Evolutionary conservation across 352 stramenopile species (phyloP).

Genomic region (Phytophthora niederhauseri): DNA sequence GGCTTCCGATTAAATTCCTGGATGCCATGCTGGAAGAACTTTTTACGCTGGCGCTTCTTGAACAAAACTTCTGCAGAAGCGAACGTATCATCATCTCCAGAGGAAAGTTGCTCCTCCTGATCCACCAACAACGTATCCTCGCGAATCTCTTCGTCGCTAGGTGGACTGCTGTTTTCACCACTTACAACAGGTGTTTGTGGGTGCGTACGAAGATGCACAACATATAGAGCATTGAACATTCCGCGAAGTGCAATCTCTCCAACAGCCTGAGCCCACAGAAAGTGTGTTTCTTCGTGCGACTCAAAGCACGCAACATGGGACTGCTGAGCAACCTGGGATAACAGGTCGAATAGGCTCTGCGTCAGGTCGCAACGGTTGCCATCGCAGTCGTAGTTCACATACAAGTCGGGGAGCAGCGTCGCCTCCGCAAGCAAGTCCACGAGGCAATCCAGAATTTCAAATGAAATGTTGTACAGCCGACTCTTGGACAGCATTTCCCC

Average conservation of each 20-base stretch:
- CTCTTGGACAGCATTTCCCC: constrained; percentile 53
- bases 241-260: constrained; percentile 69
- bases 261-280: constrained; percentile 71
- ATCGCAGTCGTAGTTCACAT: constrained; percentile 99
- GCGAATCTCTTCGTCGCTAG: constrained; percentile 36
- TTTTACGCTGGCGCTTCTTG: constrained; percentile 76
- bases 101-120: constrained; percentile 17
- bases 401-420: constrained; percentile 96
- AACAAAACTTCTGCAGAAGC: constrained; percentile 57
- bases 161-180: constrained; percentile 21
- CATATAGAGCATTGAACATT: constrained; percentile 80
- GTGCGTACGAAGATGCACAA: constrained; percentile 68
- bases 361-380: constrained; percentile 93
- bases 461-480: constrained; percentile 68
- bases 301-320: constrained; percentile 73
- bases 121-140: constrained; percentile 43
- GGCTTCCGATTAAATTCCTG: constrained; percentile 96
- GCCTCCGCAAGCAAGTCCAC: constrained; percentile 97
- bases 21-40: constrained; percentile 88
- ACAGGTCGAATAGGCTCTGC: constrained; percentile 95
- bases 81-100: constrained; percentile 30
- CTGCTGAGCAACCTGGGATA: constrained; percentile 83
- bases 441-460: constrained; percentile 91
- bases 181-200: constrained; percentile 24
- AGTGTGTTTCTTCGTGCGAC: constrained; percentile 73